Base-by-base conservation (phyloP, 2,329 filamentous ascomycete genomes). In the Fusarium cicatricum region DNA sequence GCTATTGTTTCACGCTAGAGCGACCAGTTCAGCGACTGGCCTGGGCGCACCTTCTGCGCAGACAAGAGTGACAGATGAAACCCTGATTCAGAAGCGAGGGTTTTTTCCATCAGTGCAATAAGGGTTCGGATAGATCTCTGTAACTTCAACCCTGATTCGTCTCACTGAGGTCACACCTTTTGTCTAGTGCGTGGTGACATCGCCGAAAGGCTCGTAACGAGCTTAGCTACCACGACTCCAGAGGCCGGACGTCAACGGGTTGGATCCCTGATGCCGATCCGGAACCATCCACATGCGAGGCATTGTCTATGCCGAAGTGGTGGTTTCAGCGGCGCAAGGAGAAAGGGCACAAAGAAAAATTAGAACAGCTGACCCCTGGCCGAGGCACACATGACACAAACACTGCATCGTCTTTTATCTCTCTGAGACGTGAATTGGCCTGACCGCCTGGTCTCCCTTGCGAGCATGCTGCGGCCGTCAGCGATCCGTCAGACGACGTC, bases 1-100 rank as follows among this genome's bases (percentile, higher is more conserved):
- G 49, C 53, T 47, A 52, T 38, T 52, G 55, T 68, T 66, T 66
- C 62, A 58, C 65, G 56, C 58, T 59, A 60, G 57, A 44, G 53
- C 26, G 40, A 38, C 31, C 51, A 47, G 39, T 26, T 37, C 46
- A 53, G 40, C 49, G 32, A 14, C 31, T 50, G 48, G 36, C 34
- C 39, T 55, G 43, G 42, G 45, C 48, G 26, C 21, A 29, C 23
- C 21, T 36, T 40, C 29, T 39, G 37, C 28, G 21, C 37, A 52
- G 48, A 41, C 32, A 28, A 43, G 51, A 45, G 34, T 32, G 45
- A 29, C 29, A 42, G 50, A 38, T 61, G 51, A 59, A 59, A 61
- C 55, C 36, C 29, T 34, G 10, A 28, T 36, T 38, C 21, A 32
- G 19, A 37, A 44, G 39, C 12, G 19, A 37, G 17, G 26, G n/a